Conservation (phyloP, 768 basidiomycete species). For the Amanita rubescens region DNA sequence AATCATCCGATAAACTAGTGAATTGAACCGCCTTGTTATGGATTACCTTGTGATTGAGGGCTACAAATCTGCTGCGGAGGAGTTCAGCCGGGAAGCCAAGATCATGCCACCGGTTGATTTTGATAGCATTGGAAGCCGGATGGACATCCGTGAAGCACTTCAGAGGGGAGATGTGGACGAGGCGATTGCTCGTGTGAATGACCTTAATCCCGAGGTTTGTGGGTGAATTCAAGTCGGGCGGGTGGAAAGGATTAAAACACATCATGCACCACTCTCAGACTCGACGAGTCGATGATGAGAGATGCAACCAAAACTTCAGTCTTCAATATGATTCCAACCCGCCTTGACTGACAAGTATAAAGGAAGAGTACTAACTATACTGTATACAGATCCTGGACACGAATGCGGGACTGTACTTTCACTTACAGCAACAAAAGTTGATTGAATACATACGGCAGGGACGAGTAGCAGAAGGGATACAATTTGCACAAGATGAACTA, state of each 20-base stretch:
- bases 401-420: conserved; percentile 90
- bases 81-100: conserved; percentile 86
- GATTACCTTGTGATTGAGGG: conserved; percentile 98
- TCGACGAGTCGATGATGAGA: conserved; percentile 80
- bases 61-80: conserved; percentile 92
- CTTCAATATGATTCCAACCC: conserved; percentile 84
- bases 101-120: conserved; percentile 75
- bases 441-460: conserved; percentile 91
- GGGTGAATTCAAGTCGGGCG: conserved; percentile 6
- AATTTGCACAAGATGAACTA: conserved; percentile 89
- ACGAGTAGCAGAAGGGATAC: conserved; percentile 68
- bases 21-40: conserved; percentile 91
- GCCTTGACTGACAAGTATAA: conserved; percentile 13
- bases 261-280: conserved; percentile 99
- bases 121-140: conserved; percentile 87
- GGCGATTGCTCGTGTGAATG: conserved; percentile 92
- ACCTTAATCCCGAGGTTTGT: conserved; percentile 89
- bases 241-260: conserved; percentile 73
- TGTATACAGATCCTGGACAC: conserved; percentile 84
- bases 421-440: conserved; percentile 90
- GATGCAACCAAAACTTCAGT: conserved; percentile 77
- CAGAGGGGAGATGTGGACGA: conserved; percentile 93
- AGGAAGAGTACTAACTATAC: conserved; percentile 15
- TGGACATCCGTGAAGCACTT: conserved; percentile 90
- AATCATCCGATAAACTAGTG: conserved; percentile 42